These are phyloP conservation scores for Sugiyamaella floridensis DNA, from an alignment of 805 yeast species.

Conservation along the genomic window DNA sequence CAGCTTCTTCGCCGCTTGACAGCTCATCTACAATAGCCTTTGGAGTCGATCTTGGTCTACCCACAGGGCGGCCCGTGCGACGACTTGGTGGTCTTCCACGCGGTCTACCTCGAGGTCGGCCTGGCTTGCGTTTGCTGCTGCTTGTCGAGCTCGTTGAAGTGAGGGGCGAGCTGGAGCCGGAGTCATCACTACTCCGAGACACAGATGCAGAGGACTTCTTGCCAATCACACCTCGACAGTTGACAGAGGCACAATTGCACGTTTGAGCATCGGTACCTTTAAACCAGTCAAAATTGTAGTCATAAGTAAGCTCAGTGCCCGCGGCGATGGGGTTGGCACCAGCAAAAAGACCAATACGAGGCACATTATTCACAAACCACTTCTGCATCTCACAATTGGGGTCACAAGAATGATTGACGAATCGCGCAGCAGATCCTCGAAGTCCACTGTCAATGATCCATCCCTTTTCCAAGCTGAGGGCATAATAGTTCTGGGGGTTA, in stretches of 20 bases:
- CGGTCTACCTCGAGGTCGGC: neutral
- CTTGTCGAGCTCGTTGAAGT: neutral
- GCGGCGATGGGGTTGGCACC: slow-evolving; percentile 31
- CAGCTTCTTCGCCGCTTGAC: neutral
- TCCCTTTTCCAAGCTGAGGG: slow-evolving; percentile 38
- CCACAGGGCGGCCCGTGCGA: neutral
- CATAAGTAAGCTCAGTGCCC: slow-evolving; percentile 43
- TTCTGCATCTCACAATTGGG: slow-evolving; percentile 46
- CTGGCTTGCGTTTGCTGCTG: neutral
- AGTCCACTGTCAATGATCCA: slow-evolving; percentile 40
- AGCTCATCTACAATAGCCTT: neutral
- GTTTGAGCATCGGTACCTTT: slow-evolving; percentile 38
- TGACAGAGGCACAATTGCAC: slow-evolving; percentile 39
- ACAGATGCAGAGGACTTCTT: slow-evolving; percentile 1
- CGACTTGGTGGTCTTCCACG: neutral
- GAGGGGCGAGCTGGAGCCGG: slow-evolving; percentile 3
- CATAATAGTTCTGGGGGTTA: slow-evolving; percentile 31
- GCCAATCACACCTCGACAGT: slow-evolving; percentile 36
- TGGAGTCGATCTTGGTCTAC: neutral
- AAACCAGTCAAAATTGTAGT: slow-evolving; percentile 43
- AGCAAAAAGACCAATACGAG: slow-evolving; percentile 43
- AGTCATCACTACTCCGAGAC: slow-evolving; percentile 1
- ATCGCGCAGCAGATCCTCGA: slow-evolving; percentile 44
- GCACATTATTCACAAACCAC: slow-evolving; percentile 40
- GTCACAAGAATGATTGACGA: slow-evolving; percentile 44